Percentiles rank a stretch among this genome's conserved stretches.
Conservation (phyloP, 2,329 filamentous ascomycete genomes). For the Ascochyta lentis region DNA sequence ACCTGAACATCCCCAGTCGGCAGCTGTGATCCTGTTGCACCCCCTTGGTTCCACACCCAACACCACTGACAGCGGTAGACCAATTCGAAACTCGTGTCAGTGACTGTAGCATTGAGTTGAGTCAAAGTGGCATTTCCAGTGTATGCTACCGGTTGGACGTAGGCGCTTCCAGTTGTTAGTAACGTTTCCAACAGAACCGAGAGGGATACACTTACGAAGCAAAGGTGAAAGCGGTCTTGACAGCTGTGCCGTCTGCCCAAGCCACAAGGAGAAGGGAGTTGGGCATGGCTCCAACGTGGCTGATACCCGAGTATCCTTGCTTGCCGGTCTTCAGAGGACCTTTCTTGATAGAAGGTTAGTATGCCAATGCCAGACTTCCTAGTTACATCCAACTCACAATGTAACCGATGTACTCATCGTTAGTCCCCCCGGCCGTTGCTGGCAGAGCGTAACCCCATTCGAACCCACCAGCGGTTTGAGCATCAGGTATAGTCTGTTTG, state of each 20-base stretch:
- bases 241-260: constrained; percentile 33
- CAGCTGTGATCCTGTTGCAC: constrained; percentile 48
- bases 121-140: constrained; percentile 67
- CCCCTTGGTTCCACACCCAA: constrained; percentile 54
- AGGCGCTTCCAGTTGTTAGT: constrained; percentile 54
- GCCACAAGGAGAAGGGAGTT: constrained; percentile 44
- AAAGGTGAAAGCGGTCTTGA: constrained; percentile 44
- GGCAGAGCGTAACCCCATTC: constrained; percentile 47
- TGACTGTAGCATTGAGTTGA: constrained; percentile 65
- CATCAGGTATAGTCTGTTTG: constrained; percentile 27
- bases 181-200: neutral
- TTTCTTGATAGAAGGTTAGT: constrained; percentile 31
- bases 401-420: constrained; percentile 49
- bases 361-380: neutral
- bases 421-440: constrained; percentile 23
- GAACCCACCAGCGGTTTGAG: constrained; percentile 43
- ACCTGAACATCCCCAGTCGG: constrained; percentile 49
- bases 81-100: constrained; percentile 64
- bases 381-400: constrained; percentile 29
- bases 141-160: constrained; percentile 65
- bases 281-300: constrained; percentile 47
- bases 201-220: constrained; percentile 31
- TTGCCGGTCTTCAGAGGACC: constrained; percentile 35
- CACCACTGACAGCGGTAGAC: constrained; percentile 69
- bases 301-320: constrained; percentile 49